A percentile compares a stretch with the other conserved stretches of the same genome.
Evolutionary conservation across 805 yeast genomes (phyloP).

Genomic region (Spathaspora girioi): DNA sequence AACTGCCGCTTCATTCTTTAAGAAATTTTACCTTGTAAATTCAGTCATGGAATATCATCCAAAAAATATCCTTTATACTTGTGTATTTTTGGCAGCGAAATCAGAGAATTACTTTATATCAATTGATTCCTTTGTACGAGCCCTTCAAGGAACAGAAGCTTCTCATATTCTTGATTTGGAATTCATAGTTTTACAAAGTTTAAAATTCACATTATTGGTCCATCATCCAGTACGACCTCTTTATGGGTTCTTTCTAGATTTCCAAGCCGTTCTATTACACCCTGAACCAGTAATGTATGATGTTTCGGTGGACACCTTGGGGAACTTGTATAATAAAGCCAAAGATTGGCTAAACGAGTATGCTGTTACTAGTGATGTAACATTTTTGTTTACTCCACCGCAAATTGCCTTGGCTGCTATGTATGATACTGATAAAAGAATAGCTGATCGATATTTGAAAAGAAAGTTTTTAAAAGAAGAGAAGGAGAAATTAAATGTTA

Average conservation of each 20-base stretch:
- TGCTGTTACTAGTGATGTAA: conserved; percentile 66
- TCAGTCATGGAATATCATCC: conserved; percentile 90
- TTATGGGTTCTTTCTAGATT: conserved; percentile 93
- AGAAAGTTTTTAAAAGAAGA: conserved; percentile 47
- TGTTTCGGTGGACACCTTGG: conserved; percentile 49
- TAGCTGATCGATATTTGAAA: conserved; percentile 64
- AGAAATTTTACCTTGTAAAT: conserved; percentile 73
- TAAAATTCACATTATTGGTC: conserved; percentile 74
- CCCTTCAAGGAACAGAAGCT: conserved; percentile 65
- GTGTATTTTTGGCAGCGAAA: conserved; percentile 88
- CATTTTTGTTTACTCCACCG: conserved; percentile 84
- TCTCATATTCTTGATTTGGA: conserved; percentile 73
- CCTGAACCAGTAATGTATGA: conserved; percentile 44
- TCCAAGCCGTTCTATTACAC: conserved; percentile 56
- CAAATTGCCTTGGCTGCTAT: conserved; percentile 91
- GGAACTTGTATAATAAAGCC: conserved; percentile 68
- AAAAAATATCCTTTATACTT: conserved; percentile 62
- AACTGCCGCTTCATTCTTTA: conserved; percentile 80
- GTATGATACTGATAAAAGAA: conserved; percentile 58
- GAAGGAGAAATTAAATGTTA: conserved; percentile 12
- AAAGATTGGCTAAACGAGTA: conserved; percentile 62
- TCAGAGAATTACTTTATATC: conserved; percentile 88
- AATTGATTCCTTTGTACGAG: conserved; percentile 71
- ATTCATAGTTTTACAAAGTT: conserved; percentile 66
- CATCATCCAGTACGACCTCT: conserved; percentile 88